Percentiles rank a stretch among this genome's conserved stretches.
Evolutionary conservation across 2,329 filamentous ascomycete species (phyloP).

Genomic region (Colletotrichum spaethianum): DNA sequence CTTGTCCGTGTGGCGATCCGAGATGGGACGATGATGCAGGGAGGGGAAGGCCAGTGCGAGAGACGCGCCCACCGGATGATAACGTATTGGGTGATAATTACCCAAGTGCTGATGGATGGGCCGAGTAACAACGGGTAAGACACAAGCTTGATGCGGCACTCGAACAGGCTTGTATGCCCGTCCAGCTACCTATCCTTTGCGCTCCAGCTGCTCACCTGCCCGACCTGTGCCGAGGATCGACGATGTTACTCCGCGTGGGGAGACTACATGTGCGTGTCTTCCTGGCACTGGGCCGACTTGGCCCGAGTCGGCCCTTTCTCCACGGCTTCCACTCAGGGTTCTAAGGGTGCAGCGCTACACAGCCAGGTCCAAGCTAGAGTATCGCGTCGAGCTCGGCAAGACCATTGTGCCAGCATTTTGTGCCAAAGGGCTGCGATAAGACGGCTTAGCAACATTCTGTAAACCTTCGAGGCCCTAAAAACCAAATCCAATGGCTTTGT

Average conservation of each 20-base stretch:
- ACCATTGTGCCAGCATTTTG: background rate
- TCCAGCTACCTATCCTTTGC: background rate
- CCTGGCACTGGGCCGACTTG: background rate
- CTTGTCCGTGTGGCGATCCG: slow-evolving; percentile 16
- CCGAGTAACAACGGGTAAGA: background rate
- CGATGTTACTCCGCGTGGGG: background rate
- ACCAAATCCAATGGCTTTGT: background rate
- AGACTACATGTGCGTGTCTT: background rate
- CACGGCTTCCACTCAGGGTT: slow-evolving; percentile 9
- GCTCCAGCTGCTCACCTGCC: background rate
- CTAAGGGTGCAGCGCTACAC: background rate
- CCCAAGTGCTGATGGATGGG: background rate
- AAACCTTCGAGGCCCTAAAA: background rate
- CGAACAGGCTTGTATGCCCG: background rate
- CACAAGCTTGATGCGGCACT: background rate
- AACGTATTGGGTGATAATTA: background rate
- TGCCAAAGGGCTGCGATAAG: background rate
- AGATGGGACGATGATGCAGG: slow-evolving; percentile 8
- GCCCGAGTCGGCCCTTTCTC: slow-evolving; percentile 22
- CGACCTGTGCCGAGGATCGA: background rate
- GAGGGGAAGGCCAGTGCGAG: slow-evolving; percentile 8
- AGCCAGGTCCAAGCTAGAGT: background rate
- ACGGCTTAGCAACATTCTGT: too few species aligned
- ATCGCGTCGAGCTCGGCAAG: background rate
- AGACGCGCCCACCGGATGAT: background rate